Percentiles rank a stretch among this genome's conserved stretches.
Evolutionary conservation across 176 grass and related monocot genomes (phyloP).

Genomic region (Cenchrus fungigraminus): DNA sequence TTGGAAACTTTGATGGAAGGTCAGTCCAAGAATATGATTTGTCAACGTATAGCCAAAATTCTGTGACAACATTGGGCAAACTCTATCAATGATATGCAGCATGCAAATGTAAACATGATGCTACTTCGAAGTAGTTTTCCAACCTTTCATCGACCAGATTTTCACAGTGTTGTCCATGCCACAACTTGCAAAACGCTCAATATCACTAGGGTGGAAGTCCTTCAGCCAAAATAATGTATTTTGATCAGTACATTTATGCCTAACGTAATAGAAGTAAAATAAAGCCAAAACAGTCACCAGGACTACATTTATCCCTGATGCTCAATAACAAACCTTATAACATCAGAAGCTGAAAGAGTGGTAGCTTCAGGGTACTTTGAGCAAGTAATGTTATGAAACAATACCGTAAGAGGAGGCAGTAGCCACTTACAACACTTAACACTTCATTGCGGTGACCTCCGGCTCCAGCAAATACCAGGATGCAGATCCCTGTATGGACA

Average conservation of each 20-base stretch:
- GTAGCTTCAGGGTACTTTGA: constrained; percentile 10
- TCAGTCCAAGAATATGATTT: constrained; percentile 98
- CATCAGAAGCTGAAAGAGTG: background rate
- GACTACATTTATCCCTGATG: background rate
- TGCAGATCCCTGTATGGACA: constrained; percentile 94
- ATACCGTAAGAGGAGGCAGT: constrained; percentile 19
- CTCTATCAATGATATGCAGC: constrained; percentile 27
- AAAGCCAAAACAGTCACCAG: background rate
- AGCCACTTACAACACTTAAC: constrained; percentile 85
- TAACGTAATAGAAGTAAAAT: constrained; percentile 18
- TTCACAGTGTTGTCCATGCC: constrained; percentile 98
- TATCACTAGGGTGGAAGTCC: constrained; percentile 97
- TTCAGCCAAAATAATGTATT: constrained; percentile 38
- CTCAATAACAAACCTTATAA: constrained; percentile 14
- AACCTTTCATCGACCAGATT: constrained; percentile 99
- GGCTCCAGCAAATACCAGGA: constrained; percentile 89
- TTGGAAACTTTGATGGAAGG: constrained; percentile 92
- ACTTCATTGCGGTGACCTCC: constrained; percentile 97
- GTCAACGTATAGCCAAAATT: constrained; percentile 97
- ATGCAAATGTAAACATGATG: constrained; percentile 17
- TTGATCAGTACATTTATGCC: background rate
- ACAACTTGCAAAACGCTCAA: constrained; percentile 89
- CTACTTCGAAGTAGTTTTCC: constrained; percentile 15
- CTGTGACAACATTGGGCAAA: constrained; percentile 41
- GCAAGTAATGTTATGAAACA: background rate